A percentile compares a stretch with the other conserved stretches of the same genome.
These are phyloP conservation scores for Scenedesmus sp. DNA, from an alignment of 163 green algal genomes.

Conservation along the genomic window DNA sequence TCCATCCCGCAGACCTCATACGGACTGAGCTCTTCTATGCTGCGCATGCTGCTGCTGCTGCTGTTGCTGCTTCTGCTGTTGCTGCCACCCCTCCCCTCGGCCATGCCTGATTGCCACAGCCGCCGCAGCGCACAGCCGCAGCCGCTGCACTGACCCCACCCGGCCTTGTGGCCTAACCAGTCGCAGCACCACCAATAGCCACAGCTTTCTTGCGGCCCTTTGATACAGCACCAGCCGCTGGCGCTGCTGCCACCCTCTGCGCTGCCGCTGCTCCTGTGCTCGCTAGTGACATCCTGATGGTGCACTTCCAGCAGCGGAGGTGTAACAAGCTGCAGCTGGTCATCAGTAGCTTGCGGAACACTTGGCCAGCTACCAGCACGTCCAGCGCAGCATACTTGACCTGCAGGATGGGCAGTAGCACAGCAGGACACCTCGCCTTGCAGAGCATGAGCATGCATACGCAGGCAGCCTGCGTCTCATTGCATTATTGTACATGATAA, in stretches of 20 bases:
- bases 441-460: neutral
- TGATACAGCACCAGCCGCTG: neutral
- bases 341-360: conserved; percentile 75
- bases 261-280: neutral
- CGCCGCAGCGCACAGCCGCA: conserved; percentile 3
- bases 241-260: neutral
- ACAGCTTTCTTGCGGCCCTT: neutral
- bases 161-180: neutral
- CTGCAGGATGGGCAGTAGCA: conserved; percentile 42
- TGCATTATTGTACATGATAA: too few relatives aligned
- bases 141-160: conserved; percentile 18
- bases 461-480: too few relatives aligned
- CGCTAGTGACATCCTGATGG: conserved; percentile 50
- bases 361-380: conserved; percentile 52
- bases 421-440: too few relatives aligned
- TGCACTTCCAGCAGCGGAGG: conserved; percentile 69
- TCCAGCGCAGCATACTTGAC: conserved; percentile 76
- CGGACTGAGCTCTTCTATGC: too few relatives aligned
- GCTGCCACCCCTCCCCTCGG: neutral
- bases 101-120: neutral
- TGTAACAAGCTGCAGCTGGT: conserved; percentile 70
- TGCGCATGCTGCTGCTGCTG: too few relatives aligned
- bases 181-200: conserved; percentile 20
- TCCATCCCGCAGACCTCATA: too few relatives aligned
- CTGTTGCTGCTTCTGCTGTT: neutral